Percentiles rank a stretch among this genome's conserved stretches.
phyloP scores from a whole-genome alignment of 352 stramenopile species.

The Pythium periplocum region DNA sequence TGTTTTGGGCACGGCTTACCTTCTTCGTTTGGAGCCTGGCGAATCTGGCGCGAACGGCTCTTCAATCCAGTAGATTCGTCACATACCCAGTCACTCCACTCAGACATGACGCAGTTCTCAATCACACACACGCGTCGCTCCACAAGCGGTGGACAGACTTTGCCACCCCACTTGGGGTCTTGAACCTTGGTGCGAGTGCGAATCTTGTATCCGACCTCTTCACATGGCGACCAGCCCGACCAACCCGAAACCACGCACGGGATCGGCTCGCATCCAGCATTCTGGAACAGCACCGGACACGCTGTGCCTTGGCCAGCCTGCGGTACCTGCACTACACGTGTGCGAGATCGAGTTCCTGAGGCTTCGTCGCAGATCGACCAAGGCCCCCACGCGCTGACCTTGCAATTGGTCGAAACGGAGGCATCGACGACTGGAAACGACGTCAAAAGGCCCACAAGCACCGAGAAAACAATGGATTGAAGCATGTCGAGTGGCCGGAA shows the following conservation, averaged over 20 bases:
- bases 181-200: background rate
- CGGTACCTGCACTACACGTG: no score
- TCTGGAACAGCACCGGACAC: slow-evolving; percentile 11
- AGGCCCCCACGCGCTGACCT: no score
- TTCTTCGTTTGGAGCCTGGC: no score
- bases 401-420: no score
- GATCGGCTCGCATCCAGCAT: slow-evolving; percentile 1
- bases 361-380: no score
- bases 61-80: slow-evolving; percentile 6
- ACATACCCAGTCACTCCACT: slow-evolving; percentile 11
- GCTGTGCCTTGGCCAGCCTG: background rate
- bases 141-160: background rate
- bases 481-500: no score
- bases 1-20: no score
- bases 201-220: slow-evolving; percentile 5
- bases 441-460: no score
- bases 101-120: slow-evolving; percentile 6
- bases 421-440: no score
- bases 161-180: slow-evolving; percentile 1
- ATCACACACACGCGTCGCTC: background rate
- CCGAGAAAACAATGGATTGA: no score
- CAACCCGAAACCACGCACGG: background rate
- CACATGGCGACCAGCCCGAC: background rate
- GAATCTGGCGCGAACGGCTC: slow-evolving; percentile 2
- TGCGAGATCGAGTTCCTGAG: no score